Evolutionary conservation across 352 stramenopile species (phyloP), one percentile per base, ranked within the genome.

Genomic region (Phytopythium boreale): DNA sequence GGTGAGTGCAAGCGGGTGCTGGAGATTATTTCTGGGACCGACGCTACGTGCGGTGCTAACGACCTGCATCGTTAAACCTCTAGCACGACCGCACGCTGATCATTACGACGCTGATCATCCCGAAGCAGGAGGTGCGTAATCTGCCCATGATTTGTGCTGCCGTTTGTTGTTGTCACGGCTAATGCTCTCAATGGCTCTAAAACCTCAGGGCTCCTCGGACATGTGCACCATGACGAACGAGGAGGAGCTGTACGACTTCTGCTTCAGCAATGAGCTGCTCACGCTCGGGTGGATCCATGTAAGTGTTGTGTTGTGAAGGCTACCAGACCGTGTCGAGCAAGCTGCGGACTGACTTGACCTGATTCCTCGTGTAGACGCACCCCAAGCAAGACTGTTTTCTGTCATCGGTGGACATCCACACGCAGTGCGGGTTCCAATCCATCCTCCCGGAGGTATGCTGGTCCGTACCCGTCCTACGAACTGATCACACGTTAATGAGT

Each of bases 231-330:
- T 96, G 82, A 95, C 79, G 22, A 89, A 96, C 61, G 89, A 96
- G 70, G 82, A 92, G 67, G 88, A 95, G 50, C 70, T 97, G 12
- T 96, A 93, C 51, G 87, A 92, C 52, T 97, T 88, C 59, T 96
- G 89, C 65, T 91, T 95, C 50, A 75, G 69, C 56, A 80, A 93
- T 52, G 88, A 95, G 36, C 68, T 97, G 43, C 76, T 97, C n/a
- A 95, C 82, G 19, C 80, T 96, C n/a, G 90, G 90, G 19, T 97
- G 90, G 90, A 96, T 97, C 67, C 90, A 97, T 72, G 85, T 92
- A 74, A 63, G 76, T 43, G 29, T 1, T 8, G n/a, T 62, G n/a
- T 43, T 47, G 15, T 22, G 41, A 22, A 10, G 14, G 67, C 3
- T 50, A n/a, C n/a, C n/a, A n/a, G n/a, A n/a, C n/a, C n/a, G n/a